A percentile compares a stretch with the other conserved stretches of the same genome.
Conservation (phyloP, 2,329 filamentous ascomycete genomes). For the Atkinsonella hypoxylon region DNA sequence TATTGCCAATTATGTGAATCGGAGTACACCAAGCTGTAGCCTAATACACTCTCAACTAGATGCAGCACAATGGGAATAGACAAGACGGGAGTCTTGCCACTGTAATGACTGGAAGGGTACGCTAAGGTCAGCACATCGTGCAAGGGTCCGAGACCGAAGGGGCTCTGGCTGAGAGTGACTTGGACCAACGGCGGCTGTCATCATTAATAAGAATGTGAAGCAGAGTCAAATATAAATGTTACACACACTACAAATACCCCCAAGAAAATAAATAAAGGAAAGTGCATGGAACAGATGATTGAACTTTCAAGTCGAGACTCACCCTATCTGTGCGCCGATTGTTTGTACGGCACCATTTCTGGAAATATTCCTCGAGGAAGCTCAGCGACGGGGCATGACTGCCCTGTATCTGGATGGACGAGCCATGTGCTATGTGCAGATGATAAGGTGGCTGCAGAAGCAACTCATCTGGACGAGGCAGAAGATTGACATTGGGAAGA, state of each 20-base stretch:
- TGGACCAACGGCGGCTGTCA: constrained; percentile 29
- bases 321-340: constrained; percentile 24
- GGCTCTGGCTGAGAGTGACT: constrained; percentile 29
- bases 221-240: not conserved
- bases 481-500: constrained; percentile 27
- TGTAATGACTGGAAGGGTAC: constrained; percentile 20
- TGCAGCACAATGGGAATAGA: constrained; percentile 32
- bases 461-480: constrained; percentile 36
- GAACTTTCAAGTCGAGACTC: constrained; percentile 4
- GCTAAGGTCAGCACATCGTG: constrained; percentile 31
- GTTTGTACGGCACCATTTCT: constrained; percentile 34
- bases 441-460: constrained; percentile 35
- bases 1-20: constrained; percentile 17
- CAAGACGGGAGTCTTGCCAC: constrained; percentile 18
- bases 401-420: constrained; percentile 29
- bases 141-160: constrained; percentile 31
- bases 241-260: not conserved
- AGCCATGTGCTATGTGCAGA: constrained; percentile 24
- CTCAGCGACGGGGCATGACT: constrained; percentile 35
- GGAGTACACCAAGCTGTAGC: constrained; percentile 22
- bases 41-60: constrained; percentile 34
- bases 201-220: not conserved
- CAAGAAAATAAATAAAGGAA: not conserved
- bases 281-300: not conserved
- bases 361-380: constrained; percentile 33